Conservation (phyloP, 1,284 basidiomycete species). For the Boletus smithii region DNA sequence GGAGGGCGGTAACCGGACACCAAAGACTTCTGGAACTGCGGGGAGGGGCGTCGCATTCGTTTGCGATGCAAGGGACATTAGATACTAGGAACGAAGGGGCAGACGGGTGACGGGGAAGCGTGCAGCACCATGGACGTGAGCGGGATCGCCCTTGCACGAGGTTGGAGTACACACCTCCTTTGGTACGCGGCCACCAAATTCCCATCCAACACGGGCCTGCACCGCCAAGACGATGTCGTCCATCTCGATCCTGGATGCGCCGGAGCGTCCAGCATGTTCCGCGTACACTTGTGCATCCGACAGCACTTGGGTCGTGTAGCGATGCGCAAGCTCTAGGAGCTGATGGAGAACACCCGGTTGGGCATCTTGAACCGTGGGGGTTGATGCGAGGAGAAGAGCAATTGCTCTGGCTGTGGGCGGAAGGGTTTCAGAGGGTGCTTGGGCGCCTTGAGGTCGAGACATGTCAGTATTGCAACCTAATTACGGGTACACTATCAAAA, state of each 20-base stretch:
- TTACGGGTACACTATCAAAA: slow-evolving; percentile 2
- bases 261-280: slow-evolving; percentile 82
- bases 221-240: slow-evolving; percentile 92
- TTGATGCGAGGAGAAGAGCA: slow-evolving; percentile 88
- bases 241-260: slow-evolving; percentile 68
- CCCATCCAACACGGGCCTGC: slow-evolving; percentile 91
- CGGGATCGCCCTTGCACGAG: neutral
- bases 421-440: slow-evolving; percentile 57
- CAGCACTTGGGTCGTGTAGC: slow-evolving; percentile 91
- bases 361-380: slow-evolving; percentile 89
- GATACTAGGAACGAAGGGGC: slow-evolving; percentile 72
- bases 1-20: slow-evolving; percentile 81
- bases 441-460: slow-evolving; percentile 47
- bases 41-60: slow-evolving; percentile 90
- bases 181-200: slow-evolving; percentile 88
- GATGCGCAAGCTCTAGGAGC: slow-evolving; percentile 91
- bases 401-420: slow-evolving; percentile 91
- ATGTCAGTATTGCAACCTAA: slow-evolving; percentile 34
- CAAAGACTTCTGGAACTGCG: slow-evolving; percentile 92
- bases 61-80: slow-evolving; percentile 84
- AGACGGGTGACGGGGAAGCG: too few relatives aligned
- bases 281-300: slow-evolving; percentile 90
- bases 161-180: slow-evolving; percentile 72
- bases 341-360: slow-evolving; percentile 94
- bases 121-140: neutral